Percentiles rank a stretch among this genome's conserved stretches.
phyloP scores from a whole-genome alignment of 106 monocot species.

The Dendrobium chrysotoxum region DNA sequence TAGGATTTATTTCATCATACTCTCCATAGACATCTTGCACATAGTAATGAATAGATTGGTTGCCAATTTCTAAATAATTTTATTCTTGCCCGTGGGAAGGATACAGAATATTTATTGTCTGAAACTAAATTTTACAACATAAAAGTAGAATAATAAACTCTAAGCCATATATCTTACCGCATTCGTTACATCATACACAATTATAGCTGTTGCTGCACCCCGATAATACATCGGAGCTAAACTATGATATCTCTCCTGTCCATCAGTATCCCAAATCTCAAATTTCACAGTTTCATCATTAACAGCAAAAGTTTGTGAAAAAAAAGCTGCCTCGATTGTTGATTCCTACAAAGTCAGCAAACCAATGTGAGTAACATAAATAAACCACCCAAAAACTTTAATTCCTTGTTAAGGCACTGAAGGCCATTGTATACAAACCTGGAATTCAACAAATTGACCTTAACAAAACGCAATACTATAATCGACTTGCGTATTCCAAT shows the following conservation, averaged over 20 bases:
- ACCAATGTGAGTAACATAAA: neutral
- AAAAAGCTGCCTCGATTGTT: conserved; percentile 91
- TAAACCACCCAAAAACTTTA: neutral
- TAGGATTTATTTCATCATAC: neutral
- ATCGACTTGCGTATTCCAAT: conserved; percentile 83
- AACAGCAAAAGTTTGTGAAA: conserved; percentile 58
- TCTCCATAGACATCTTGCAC: neutral
- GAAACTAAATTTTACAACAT: neutral
- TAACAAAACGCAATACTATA: conserved; percentile 86
- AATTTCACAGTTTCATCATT: conserved; percentile 82
- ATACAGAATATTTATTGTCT: neutral
- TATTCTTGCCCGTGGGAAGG: neutral
- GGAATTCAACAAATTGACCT: conserved; percentile 89
- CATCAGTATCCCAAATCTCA: conserved; percentile 97
- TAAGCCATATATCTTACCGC: conserved; percentile 32
- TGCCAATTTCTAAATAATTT: neutral
- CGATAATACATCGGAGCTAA: conserved; percentile 97
- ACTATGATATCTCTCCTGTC: conserved; percentile 98
- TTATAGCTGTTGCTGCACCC: conserved; percentile 89
- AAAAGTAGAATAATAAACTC: neutral
- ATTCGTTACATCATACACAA: conserved; percentile 90
- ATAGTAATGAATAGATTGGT: neutral
- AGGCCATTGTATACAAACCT: conserved; percentile 30
- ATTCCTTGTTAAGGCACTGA: neutral
- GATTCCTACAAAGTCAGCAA: conserved; percentile 49